Evolutionary conservation across 371 early-diverging fungal species (phyloP).

Genomic region (Mucor piriformis): DNA sequence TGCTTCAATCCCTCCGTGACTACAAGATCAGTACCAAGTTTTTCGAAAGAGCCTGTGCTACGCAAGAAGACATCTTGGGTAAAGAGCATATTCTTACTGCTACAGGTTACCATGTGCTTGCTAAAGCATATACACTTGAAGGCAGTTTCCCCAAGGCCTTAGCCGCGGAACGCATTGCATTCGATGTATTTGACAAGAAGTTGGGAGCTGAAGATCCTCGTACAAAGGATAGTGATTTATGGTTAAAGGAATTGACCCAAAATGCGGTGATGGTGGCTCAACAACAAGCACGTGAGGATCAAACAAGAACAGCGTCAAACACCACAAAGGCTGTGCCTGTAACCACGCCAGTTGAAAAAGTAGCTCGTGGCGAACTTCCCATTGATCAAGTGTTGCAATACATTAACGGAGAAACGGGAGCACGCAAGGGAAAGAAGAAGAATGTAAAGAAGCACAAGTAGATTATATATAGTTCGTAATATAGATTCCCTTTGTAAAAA

Average conservation of each 20-base stretch:
- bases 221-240: constrained; percentile 73
- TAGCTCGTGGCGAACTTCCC: constrained; percentile 57
- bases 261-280: constrained; percentile 38
- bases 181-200: constrained; percentile 63
- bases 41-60: constrained; percentile 74
- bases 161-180: constrained; percentile 74
- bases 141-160: constrained; percentile 83
- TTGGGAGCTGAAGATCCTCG: constrained; percentile 69
- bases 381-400: constrained; percentile 65
- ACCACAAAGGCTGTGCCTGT: constrained; percentile 12
- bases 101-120: constrained; percentile 74
- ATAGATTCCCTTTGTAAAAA: constrained; percentile 2
- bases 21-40: constrained; percentile 68
- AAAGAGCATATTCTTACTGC: constrained; percentile 76
- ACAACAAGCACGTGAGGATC: constrained; percentile 32
- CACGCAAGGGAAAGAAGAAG: constrained; percentile 37
- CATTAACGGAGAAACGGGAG: constrained; percentile 48
- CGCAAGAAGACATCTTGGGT: constrained; percentile 74
- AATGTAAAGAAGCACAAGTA: constrained; percentile 24
- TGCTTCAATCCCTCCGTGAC: constrained; percentile 79
- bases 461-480: neutral
- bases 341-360: constrained; percentile 11
- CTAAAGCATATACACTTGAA: constrained; percentile 73
- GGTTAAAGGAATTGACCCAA: constrained; percentile 66
- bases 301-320: constrained; percentile 10